Evolutionary conservation across 129 eudicot species (phyloP).

Genomic region (Centrapalus pauciflorus): DNA sequence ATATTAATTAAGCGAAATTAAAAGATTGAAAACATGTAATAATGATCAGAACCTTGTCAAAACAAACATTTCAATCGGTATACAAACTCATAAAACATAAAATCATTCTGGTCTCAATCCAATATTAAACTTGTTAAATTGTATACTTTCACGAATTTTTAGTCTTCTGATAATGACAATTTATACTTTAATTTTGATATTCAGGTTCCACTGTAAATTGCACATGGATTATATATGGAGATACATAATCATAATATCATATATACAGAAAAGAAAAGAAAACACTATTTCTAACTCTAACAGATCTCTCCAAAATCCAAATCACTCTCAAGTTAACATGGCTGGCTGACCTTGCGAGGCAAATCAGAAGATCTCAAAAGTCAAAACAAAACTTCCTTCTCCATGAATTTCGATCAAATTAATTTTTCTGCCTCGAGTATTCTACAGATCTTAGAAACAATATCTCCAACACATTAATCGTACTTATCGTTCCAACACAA

Average conservation of each 20-base stretch:
- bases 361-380: neutral
- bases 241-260: neutral
- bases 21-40: too few relatives aligned
- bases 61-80: neutral
- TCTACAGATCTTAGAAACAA: neutral
- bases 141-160: neutral
- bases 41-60: too few relatives aligned
- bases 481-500: conserved; percentile 47
- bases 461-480: conserved; percentile 3
- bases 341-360: neutral
- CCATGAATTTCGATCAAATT: neutral
- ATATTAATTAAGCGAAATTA: too few relatives aligned
- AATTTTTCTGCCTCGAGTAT: neutral
- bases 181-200: neutral
- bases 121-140: neutral
- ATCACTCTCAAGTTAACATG: neutral
- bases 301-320: neutral
- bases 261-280: neutral
- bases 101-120: neutral
- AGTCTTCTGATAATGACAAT: neutral
- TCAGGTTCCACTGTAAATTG: neutral
- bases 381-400: conserved; percentile 6
- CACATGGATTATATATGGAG: neutral
- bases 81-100: neutral
- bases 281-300: neutral